Base-by-base conservation (phyloP, 805 yeast genomes). In the Candida oleophila region DNA sequence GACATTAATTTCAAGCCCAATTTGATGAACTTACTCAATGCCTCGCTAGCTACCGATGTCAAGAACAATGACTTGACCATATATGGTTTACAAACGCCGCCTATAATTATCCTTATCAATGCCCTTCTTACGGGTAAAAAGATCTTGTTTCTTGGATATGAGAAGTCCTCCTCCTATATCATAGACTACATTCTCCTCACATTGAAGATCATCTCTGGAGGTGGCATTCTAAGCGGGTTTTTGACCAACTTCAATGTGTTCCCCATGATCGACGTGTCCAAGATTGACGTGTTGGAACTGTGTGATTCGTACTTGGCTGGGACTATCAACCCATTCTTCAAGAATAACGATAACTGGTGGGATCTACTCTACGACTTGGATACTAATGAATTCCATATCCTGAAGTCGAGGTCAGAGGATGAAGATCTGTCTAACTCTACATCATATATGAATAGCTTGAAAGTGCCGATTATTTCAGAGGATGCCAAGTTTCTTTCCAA, bases 241-340 rank as follows among this genome's bases (percentile, higher is more conserved):
- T 55, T 71, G 28, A 57, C 65, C 21, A 55, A 68, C 63, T 55
- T 61, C 66, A 56, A 71, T 64, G 49, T 80, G 20, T 77, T 79
- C 53, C 90, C 90, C 2, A 74, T 81, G 25, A 66, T 82, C 37
- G 90, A 85, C 51, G 76, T 83, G 1, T 78, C 84, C 2, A 76
- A 81, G 49, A 65, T 82, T 38, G 82, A 80, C 48, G 51, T 75
- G 1, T 60, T 82, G 43, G 69, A 70, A 49, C 64, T 57, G 43
- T 72, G 66, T 49, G 67, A 55, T 25, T 66, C 65, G 22, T 80
- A 69, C 53, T 64, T 85, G 41, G 76, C 86, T 2, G 92, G 92
- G 3, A 83, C 89, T 2, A 80, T 85, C 36, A 85, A 85, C 57
- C 78, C 85, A 14, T 76, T 83, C 36, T 78, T 85, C 57, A 81